These are phyloP conservation scores for Myriangium duriaei DNA, from an alignment of 2,329 filamentous ascomycete genomes.

Conservation along the genomic window DNA sequence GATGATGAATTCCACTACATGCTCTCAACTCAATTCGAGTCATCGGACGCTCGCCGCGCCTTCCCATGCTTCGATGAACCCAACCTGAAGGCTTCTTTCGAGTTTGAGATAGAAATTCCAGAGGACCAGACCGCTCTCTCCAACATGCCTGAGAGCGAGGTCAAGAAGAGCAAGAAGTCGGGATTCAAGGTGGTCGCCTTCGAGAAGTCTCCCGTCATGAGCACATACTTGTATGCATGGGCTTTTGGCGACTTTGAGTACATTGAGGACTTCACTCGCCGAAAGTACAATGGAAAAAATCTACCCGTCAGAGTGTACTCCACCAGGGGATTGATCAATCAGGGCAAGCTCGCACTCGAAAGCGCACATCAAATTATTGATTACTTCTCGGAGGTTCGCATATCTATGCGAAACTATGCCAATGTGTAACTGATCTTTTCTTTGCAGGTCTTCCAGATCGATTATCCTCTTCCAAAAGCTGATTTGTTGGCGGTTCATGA, in stretches of 20 bases:
- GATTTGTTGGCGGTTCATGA: conserved; percentile 87
- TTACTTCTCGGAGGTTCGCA: conserved; percentile 70
- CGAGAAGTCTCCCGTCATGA: conserved; percentile 78
- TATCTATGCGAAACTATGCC: not conserved
- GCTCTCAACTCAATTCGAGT: conserved; percentile 95
- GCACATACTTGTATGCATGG: conserved; percentile 81
- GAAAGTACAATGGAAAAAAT: conserved; percentile 80
- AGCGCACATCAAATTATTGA: conserved; percentile 90
- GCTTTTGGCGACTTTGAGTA: conserved; percentile 96
- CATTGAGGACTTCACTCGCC: conserved; percentile 78
- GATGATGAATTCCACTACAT: conserved; percentile 52
- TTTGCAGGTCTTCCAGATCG: conserved; percentile 63
- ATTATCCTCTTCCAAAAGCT: conserved; percentile 86
- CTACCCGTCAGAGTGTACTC: conserved; percentile 94
- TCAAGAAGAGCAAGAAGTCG: conserved; percentile 53
- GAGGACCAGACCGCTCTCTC: conserved; percentile 78
- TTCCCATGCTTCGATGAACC: conserved; percentile 98
- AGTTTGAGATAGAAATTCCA: conserved; percentile 84
- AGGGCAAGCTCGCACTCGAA: conserved; percentile 78
- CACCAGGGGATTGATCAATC: conserved; percentile 83
- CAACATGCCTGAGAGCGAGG: conserved; percentile 85
- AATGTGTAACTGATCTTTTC: not conserved
- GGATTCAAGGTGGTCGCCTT: conserved; percentile 59
- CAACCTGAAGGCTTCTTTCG: conserved; percentile 90
- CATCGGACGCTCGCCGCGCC: conserved; percentile 80